Percentiles rank a stretch among this genome's conserved stretches.
Evolutionary conservation across 306 rosid genomes (phyloP).

Genomic region (Cicer yamashitae): DNA sequence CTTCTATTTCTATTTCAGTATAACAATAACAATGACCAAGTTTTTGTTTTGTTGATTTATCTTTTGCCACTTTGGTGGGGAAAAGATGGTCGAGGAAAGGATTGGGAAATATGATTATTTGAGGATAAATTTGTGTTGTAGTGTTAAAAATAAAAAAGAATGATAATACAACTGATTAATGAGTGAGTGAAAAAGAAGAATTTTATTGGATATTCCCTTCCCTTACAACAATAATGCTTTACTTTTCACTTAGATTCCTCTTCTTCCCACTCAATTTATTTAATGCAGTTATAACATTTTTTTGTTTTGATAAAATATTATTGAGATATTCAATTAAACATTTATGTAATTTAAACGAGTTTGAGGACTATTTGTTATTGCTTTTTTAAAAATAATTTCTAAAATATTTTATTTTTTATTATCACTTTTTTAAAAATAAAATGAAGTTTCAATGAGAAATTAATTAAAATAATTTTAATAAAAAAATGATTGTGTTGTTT

Average conservation of each 20-base stretch:
- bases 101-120: background rate
- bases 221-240: background rate
- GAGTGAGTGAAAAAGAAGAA: background rate
- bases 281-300: no score
- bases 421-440: no score
- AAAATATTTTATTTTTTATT: no score
- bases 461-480: no score
- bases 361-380: no score
- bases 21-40: background rate
- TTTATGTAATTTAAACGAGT: no score
- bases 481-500: no score
- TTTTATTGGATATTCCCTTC: conserved; percentile 37
- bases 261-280: background rate
- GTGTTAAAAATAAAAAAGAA: no score
- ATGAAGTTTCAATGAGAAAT: no score
- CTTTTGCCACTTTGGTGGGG: background rate
- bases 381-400: no score
- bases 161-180: background rate
- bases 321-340: no score
- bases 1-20: background rate
- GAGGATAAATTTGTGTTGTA: background rate
- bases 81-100: background rate
- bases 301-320: no score
- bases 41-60: background rate
- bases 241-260: background rate